phyloP scores from a whole-genome alignment of 1,139 yeast species.

The Yamadazyma jaroonii region DNA sequence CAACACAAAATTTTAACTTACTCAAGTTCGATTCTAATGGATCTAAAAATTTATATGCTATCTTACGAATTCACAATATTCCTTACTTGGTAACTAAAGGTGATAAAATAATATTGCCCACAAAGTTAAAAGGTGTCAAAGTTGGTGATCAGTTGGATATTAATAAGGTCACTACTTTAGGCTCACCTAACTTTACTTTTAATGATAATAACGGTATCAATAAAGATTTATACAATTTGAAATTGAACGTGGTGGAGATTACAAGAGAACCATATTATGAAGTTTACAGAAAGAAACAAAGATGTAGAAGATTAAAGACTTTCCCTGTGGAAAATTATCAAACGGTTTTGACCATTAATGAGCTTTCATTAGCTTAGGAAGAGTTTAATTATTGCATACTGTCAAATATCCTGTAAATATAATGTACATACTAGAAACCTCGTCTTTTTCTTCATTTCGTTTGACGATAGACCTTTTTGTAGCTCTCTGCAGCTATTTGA shows the following conservation, averaged over 20 bases:
- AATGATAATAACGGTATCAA: constrained; percentile 36
- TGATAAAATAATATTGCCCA: constrained; percentile 78
- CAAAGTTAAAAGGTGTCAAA: constrained; percentile 65
- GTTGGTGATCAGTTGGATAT: constrained; percentile 78
- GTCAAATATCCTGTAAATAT: constrained; percentile 1
- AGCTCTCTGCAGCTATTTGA: too few relatives aligned
- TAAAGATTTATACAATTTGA: constrained; percentile 50
- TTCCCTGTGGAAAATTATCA: constrained; percentile 74
- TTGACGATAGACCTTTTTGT: too few relatives aligned
- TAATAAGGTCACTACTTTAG: constrained; percentile 75
- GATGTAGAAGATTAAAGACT: constrained; percentile 83
- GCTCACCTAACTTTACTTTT: constrained; percentile 78
- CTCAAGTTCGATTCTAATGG: constrained; percentile 61
- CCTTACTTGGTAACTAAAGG: constrained; percentile 91
- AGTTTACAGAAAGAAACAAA: constrained; percentile 61
- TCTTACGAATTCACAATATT: constrained; percentile 76
- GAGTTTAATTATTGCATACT: too few relatives aligned
- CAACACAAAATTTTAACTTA: constrained; percentile 7
- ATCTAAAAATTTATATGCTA: constrained; percentile 63
- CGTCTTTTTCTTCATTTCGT: too few relatives aligned
- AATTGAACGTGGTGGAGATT: constrained; percentile 81
- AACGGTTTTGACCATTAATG: constrained; percentile 78
- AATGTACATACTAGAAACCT: constrained; percentile 3
- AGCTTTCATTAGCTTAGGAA: constrained; percentile 47
- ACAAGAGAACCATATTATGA: constrained; percentile 76